Percentiles rank a stretch among this genome's conserved stretches.
phyloP scores from a whole-genome alignment of 1,139 yeast genomes.

The Suhomyces bolitotheri region DNA sequence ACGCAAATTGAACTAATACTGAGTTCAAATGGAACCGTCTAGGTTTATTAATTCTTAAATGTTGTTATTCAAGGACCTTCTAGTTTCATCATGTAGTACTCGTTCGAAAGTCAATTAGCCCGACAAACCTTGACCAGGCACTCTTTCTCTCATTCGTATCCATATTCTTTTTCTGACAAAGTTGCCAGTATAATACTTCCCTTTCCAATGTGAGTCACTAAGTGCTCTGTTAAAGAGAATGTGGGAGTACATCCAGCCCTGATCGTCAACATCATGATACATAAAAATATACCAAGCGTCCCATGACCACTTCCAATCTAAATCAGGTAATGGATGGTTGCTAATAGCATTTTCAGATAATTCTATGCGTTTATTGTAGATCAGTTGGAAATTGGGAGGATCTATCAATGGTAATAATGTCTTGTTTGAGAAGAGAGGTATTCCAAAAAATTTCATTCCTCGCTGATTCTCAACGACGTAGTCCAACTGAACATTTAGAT shows the following conservation, averaged over 20 bases:
- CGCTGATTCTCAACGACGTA: slow-evolving; percentile 66
- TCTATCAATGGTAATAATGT: slow-evolving; percentile 60
- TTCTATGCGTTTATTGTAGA: slow-evolving; percentile 29
- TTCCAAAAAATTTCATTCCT: slow-evolving; percentile 65
- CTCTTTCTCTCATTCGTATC: slow-evolving; percentile 44
- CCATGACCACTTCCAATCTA: slow-evolving; percentile 75
- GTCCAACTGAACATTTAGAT: slow-evolving; percentile 29
- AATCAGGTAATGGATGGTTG: slow-evolving; percentile 62
- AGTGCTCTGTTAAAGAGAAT: slow-evolving; percentile 47
- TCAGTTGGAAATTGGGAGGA: slow-evolving; percentile 50
- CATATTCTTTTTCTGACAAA: slow-evolving; percentile 63
- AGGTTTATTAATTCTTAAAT: too few species aligned
- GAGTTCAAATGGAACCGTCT: too few species aligned
- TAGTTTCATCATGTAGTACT: too few species aligned
- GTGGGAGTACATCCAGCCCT: slow-evolving; percentile 71
- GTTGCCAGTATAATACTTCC: slow-evolving; percentile 53
- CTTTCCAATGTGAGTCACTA: slow-evolving; percentile 56
- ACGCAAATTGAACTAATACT: too few species aligned
- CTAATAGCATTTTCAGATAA: slow-evolving; percentile 33
- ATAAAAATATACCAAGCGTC: slow-evolving; percentile 69
- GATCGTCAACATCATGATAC: slow-evolving; percentile 72
- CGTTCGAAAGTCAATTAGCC: too few species aligned
- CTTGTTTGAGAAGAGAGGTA: slow-evolving; percentile 56
- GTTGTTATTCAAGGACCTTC: too few species aligned
- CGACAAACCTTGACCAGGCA: too few species aligned